Evolutionary conservation across 768 basidiomycete genomes (phyloP), one percentile per base, ranked within the genome.

Genomic region (Chalciporus chontae): DNA sequence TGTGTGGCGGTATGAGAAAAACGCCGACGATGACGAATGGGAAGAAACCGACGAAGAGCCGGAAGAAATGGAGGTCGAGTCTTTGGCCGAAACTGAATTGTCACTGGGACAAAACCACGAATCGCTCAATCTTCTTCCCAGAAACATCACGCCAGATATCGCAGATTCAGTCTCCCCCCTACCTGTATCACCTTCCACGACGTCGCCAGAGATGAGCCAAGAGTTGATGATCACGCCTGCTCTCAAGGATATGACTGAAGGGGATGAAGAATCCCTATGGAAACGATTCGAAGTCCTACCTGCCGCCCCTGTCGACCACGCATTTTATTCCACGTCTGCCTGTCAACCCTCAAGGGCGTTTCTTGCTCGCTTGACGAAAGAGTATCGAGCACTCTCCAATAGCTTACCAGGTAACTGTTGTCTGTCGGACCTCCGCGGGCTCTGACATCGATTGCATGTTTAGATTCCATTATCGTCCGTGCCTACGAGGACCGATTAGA

Each of bases 401-500:
- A 90, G 90, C 56, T 67, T 96, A 47, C 94, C 94, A 64, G 91
- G 93, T 93, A 51, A 51, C 75, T 63, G 17, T 5, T 8, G 11
- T 61, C n/a, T 14, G 37, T 29, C 23, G 29, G 34, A 31, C 26
- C 5, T 46, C 29, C 31, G 3, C 41, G 10, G 5, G 15, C 15
- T 19, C 48, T 46, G 14, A 48, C 39, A 6, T 55, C 58, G 50
- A 61, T 19, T 19, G 26, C 24, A 19, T 41, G 26, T 24, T 8
- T 60, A 89, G 92, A 93, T 51, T 85, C 87, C 13, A 94, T 97
- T 56, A 62, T 95, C 46, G 90, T 97, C 42, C 83, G 93, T 50
- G 86, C 87, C 21, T 97, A 89, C 63, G 94, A 96, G 67, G 87
- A 95, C 65, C 81, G 94, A 23, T 75, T 82, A 39, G 94, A 97